Evolutionary conservation across 805 yeast species (phyloP).

Genomic region (Metschnikowia proteae): DNA sequence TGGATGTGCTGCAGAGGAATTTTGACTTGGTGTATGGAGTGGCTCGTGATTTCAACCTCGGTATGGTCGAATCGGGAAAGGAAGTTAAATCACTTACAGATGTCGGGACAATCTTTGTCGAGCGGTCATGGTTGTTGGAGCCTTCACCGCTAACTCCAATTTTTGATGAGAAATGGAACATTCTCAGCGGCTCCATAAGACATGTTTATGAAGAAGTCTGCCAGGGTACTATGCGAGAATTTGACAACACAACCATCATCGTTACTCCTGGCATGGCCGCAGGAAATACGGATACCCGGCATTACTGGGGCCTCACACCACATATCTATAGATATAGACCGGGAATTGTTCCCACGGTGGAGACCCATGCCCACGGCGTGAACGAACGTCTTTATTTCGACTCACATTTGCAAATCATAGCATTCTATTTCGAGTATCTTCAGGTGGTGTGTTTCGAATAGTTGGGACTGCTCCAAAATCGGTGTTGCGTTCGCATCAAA

Average conservation of each 20-base stretch:
- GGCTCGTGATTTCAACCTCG: conserved; percentile 9
- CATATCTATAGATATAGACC: conserved; percentile 61
- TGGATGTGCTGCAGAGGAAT: conserved; percentile 22
- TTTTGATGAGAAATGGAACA: conserved; percentile 35
- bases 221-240: conserved; percentile 24
- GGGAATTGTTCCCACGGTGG: conserved; percentile 22
- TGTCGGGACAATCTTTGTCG: conserved; percentile 7
- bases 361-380: conserved; percentile 41
- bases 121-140: conserved; percentile 7
- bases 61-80: conserved; percentile 9
- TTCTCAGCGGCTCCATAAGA: conserved; percentile 41
- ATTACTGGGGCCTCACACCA: conserved; percentile 58
- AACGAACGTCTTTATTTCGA: conserved; percentile 55
- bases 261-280: conserved; percentile 61
- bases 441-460: conserved; percentile 11
- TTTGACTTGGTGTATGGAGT: conserved; percentile 25
- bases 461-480: not conserved
- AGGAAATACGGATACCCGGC: conserved; percentile 68
- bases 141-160: conserved; percentile 14
- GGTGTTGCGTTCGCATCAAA: no score
- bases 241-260: conserved; percentile 25
- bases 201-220: conserved; percentile 45
- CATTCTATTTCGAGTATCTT: conserved; percentile 40
- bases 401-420: conserved; percentile 55
- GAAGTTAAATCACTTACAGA: not conserved